Evolutionary conservation across 805 yeast genomes (phyloP).

Genomic region (Yarrowia sp.): DNA sequence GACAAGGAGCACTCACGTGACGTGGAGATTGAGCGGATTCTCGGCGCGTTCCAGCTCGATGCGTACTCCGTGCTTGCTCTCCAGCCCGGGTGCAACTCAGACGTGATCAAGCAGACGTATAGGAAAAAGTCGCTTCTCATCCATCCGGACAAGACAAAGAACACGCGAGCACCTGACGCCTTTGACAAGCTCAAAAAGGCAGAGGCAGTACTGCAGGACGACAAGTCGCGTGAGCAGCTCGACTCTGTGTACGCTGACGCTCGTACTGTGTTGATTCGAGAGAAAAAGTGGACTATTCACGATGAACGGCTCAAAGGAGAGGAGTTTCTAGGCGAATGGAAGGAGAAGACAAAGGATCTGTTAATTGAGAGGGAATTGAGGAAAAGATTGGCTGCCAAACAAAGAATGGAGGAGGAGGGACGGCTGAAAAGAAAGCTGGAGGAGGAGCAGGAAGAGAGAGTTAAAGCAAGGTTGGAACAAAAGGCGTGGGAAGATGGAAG

Average conservation of each 20-base stretch:
- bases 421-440: conserved; percentile 51
- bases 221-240: conserved; percentile 53
- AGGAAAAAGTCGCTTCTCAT: conserved; percentile 67
- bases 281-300: conserved; percentile 51
- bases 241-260: conserved; percentile 57
- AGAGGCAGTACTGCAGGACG: conserved; percentile 54
- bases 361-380: conserved; percentile 58
- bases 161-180: conserved; percentile 67
- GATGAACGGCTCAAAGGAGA: conserved; percentile 52
- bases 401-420: conserved; percentile 54
- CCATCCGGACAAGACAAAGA: conserved; percentile 70
- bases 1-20: conserved; percentile 52
- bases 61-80: conserved; percentile 62
- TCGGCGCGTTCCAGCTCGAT: conserved; percentile 58
- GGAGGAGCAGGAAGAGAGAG: conserved; percentile 49
- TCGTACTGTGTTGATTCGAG: conserved; percentile 51
- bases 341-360: conserved; percentile 54
- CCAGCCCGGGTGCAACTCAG: conserved; percentile 53
- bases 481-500: conserved; percentile 67
- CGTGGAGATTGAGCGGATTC: conserved; percentile 62
- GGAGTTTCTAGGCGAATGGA: conserved; percentile 54
- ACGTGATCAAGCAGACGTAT: conserved; percentile 57
- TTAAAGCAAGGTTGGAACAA: conserved; percentile 52
- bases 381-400: conserved; percentile 54
- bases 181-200: conserved; percentile 67